Evolutionary conservation across 345 rosid species (phyloP).

Genomic region (Excoecaria agallocha): DNA sequence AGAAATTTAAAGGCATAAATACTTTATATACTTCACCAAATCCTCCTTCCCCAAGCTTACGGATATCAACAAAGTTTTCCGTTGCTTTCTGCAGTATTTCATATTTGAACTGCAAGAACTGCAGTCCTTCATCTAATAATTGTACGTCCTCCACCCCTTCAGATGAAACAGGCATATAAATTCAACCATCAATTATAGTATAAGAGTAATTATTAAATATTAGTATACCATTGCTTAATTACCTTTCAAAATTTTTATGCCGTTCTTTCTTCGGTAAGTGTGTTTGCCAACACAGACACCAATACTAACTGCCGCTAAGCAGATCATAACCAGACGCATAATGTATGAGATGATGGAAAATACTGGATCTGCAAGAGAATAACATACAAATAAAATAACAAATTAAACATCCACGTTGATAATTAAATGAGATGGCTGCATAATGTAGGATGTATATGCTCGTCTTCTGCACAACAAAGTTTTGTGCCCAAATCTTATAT

Average conservation of each 20-base stretch:
- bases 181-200: not conserved
- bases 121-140: constrained; percentile 24
- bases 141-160: constrained; percentile 23
- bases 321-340: not conserved
- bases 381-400: too few relatives aligned
- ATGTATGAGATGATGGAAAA: not conserved
- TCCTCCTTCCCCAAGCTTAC: constrained; percentile 55
- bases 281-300: constrained; percentile 31
- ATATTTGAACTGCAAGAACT: constrained; percentile 47
- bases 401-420: too few relatives aligned
- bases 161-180: not conserved
- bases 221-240: not conserved
- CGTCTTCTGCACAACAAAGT: too few relatives aligned
- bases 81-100: constrained; percentile 49
- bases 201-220: not conserved
- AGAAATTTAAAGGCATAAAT: not conserved
- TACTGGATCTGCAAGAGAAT: constrained; percentile 21
- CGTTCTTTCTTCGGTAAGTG: constrained; percentile 12
- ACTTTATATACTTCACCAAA: constrained; percentile 59
- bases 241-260: constrained; percentile 11
- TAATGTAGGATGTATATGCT: too few relatives aligned
- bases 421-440: too few relatives aligned
- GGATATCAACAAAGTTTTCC: constrained; percentile 34
- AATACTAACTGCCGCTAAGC: constrained; percentile 23
- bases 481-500: too few relatives aligned